phyloP scores from a whole-genome alignment of 805 yeast species.

The Ogataea salicorniae region DNA sequence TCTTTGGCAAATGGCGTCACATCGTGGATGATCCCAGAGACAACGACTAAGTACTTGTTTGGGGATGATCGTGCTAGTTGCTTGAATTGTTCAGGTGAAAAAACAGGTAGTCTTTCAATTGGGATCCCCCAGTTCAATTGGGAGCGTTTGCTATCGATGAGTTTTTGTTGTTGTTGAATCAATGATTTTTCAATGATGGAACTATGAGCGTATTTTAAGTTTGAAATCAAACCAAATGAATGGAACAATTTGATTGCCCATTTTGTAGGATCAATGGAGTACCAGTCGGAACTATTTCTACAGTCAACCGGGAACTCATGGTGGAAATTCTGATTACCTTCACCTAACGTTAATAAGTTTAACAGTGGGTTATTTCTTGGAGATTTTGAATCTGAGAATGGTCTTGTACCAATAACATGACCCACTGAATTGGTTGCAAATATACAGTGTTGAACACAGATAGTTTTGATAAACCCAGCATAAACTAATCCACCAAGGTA shows the following conservation, averaged over 20 bases:
- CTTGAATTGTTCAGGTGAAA: slow-evolving; percentile 41
- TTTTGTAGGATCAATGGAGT: slow-evolving; percentile 84
- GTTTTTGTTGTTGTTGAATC: slow-evolving; percentile 78
- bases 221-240: slow-evolving; percentile 52
- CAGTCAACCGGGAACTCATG: slow-evolving; percentile 94
- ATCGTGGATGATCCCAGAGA: slow-evolving; percentile 90
- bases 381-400: slow-evolving; percentile 69
- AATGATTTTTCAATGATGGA: slow-evolving; percentile 65
- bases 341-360: slow-evolving; percentile 74
- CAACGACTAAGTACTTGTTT: slow-evolving; percentile 61
- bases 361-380: slow-evolving; percentile 63
- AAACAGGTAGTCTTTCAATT: slow-evolving; percentile 75
- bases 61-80: slow-evolving; percentile 32
- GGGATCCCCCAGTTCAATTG: slow-evolving; percentile 93
- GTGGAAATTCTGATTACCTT: slow-evolving; percentile 89
- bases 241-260: slow-evolving; percentile 55
- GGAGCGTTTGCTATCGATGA: slow-evolving; percentile 69
- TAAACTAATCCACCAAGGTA: slow-evolving; percentile 70
- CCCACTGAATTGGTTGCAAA: slow-evolving; percentile 79
- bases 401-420: slow-evolving; percentile 69
- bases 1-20: slow-evolving; percentile 85
- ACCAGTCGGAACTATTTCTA: slow-evolving; percentile 66
- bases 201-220: slow-evolving; percentile 50
- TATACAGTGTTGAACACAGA: slow-evolving; percentile 73
- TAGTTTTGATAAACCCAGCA: slow-evolving; percentile 71